Evolutionary conservation across 768 basidiomycete genomes (phyloP).

Genomic region (Phylloporus sp.): DNA sequence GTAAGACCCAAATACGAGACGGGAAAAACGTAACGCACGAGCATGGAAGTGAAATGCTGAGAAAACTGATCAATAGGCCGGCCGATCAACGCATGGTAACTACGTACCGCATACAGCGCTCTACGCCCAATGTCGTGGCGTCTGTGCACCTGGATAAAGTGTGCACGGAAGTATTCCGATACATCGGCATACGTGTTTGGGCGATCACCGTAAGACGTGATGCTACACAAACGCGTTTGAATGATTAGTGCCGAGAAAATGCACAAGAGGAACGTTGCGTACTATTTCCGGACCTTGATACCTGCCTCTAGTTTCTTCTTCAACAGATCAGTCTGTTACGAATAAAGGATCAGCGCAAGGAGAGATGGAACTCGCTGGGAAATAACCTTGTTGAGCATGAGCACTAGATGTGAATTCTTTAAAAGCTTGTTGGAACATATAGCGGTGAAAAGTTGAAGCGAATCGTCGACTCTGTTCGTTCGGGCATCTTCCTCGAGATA

Average conservation of each 20-base stretch:
- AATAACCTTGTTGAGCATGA: conserved; percentile 73
- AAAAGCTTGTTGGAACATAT: conserved; percentile 75
- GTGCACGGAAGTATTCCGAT: conserved; percentile 78
- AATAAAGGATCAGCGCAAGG: conserved; percentile 7
- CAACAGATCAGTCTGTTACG: conserved; percentile 59
- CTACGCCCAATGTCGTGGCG: conserved; percentile 57
- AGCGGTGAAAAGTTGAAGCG: conserved; percentile 68
- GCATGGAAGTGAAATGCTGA: conserved; percentile 69
- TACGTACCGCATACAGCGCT: conserved; percentile 59
- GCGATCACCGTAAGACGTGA: conserved; percentile 71
- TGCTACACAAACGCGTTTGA: conserved; percentile 36
- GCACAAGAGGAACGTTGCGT: conserved; percentile 29
- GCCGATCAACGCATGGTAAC: not conserved
- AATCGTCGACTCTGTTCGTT: conserved; percentile 78
- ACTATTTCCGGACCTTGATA: conserved; percentile 72
- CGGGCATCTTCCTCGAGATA: conserved; percentile 79
- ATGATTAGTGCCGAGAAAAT: not conserved
- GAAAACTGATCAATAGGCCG: conserved; percentile 7
- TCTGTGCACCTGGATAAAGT: conserved; percentile 72
- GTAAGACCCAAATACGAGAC: not conserved
- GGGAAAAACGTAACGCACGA: conserved; percentile 37
- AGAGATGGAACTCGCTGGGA: conserved; percentile 2
- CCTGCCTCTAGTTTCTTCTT: conserved; percentile 66
- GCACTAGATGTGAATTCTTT: conserved; percentile 64
- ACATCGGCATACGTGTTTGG: conserved; percentile 67